phyloP scores from a whole-genome alignment of 768 basidiomycete genomes.

The Cytidiella melzeri region DNA sequence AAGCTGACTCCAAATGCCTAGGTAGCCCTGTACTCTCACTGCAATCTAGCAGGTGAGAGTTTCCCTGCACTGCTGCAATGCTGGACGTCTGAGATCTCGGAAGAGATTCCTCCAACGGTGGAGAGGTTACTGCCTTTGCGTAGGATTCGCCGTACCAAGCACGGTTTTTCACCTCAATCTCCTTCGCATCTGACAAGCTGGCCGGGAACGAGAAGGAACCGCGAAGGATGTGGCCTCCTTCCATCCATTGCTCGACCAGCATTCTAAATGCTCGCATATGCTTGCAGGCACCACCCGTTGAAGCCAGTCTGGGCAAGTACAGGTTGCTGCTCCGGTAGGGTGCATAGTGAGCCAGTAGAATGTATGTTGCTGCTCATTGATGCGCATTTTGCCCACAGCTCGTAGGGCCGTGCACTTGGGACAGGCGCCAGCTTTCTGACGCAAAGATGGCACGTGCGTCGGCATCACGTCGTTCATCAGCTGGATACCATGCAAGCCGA shows the following conservation, averaged over 20 bases:
- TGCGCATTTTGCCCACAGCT: slow-evolving; percentile 11
- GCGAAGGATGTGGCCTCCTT: not conserved
- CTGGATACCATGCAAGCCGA: not conserved
- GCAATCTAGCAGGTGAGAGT: no score
- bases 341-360: slow-evolving; percentile 8
- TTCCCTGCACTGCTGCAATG: no score
- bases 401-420: not conserved
- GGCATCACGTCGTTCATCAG: slow-evolving; percentile 3
- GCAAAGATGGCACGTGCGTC: not conserved
- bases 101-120: not conserved
- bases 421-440: not conserved
- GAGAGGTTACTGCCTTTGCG: not conserved
- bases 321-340: slow-evolving; percentile 7
- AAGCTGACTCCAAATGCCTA: no score
- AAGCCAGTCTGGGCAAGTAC: slow-evolving; percentile 12
- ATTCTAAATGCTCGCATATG: slow-evolving; percentile 14
- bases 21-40: no score
- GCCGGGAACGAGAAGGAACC: not conserved
- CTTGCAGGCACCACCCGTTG: slow-evolving; percentile 16
- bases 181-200: not conserved
- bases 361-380: not conserved
- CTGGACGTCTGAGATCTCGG: no score
- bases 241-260: slow-evolving; percentile 3
- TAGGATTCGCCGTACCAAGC: slow-evolving; percentile 12
- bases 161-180: slow-evolving; percentile 1